Evolutionary conservation across 805 yeast species (phyloP), one percentile per base, ranked within the genome.

Genomic region (Myxozyma nipponensis): DNA sequence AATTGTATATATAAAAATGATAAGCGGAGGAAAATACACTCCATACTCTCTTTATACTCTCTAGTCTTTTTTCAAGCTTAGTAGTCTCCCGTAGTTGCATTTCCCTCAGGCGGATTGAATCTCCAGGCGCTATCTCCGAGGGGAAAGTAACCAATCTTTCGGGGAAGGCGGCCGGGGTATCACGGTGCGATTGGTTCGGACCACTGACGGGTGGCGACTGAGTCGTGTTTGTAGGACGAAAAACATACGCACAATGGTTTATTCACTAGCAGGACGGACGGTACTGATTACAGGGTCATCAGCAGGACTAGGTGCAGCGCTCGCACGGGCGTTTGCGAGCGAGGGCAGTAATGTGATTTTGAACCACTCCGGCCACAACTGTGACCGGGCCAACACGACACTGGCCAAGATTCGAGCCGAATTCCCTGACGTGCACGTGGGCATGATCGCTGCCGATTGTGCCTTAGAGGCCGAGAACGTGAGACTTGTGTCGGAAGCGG

Each of bases 251-350:
- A 28, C 28, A 37, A 57, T 57, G 60, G 50, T 61, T 22, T 40
- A 52, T 44, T 21, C 44, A 2, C 56, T 63, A 38, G 54, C 50
- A 26, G 66, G 65, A 21, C 67, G 66, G 38, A 51, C 52, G 32
- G 71, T 68, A 3, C 61, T 69, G 35, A 60, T 69, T 17, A 62
- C 66, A 1, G 67, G 65, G 13, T 64, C 65, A 4, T 59, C 67
- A 7, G 65, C 71, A 1, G 73, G 72, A 1, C 59, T 69, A 21
- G 73, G 73, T 3, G 72, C 71, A 0, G 66, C 60, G 1, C 60
- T 67, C 2, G 66, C 68, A 23, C 58, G 50, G 18, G 66, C 67
- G 44, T 66, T 69, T 39, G 73, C 73, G 2, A 61, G 61, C 2
- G 69, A 68, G 46, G 73, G 72, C 4, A 67, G 62, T 42, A 53